Conservation (phyloP, 306 rosid genomes). For the Nissolia schottii region DNA sequence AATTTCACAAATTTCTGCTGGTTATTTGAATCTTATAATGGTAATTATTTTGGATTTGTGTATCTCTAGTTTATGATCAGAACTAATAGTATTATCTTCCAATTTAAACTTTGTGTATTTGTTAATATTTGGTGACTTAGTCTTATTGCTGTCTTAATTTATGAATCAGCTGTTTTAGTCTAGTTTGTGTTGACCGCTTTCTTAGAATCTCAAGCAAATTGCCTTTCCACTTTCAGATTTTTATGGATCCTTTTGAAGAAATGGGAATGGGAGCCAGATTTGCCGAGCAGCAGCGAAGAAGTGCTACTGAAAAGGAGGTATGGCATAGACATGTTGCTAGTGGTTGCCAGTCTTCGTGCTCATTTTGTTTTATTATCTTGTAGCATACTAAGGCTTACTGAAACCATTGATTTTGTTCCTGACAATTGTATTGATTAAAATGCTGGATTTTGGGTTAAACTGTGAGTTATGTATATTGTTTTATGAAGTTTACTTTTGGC, state of each 20-base stretch:
- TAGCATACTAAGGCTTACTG: neutral
- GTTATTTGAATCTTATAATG: slow-evolving; percentile 8
- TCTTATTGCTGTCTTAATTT: slow-evolving; percentile 16
- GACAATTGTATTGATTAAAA: neutral
- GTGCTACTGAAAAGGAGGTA: slow-evolving; percentile 88
- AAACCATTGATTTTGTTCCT: neutral
- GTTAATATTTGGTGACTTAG: neutral
- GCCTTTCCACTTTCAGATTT: slow-evolving; percentile 43
- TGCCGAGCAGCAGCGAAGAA: slow-evolving; percentile 74
- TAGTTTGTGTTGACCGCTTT: slow-evolving; percentile 20
- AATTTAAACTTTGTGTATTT: neutral
- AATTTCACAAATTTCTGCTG: slow-evolving; percentile 7
- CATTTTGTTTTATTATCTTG: slow-evolving; percentile 14
- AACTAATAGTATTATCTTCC: slow-evolving; percentile 2
- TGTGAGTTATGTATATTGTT: neutral
- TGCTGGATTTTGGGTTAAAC: slow-evolving; percentile 9
- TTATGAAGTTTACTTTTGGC: neutral
- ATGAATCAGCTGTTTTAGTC: neutral
- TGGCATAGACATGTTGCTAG: slow-evolving; percentile 36
- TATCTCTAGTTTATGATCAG: neutral
- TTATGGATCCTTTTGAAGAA: slow-evolving; percentile 91
- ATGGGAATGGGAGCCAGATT: slow-evolving; percentile 66
- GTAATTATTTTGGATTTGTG: slow-evolving; percentile 9
- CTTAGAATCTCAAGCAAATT: slow-evolving; percentile 4
- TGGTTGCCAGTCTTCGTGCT: slow-evolving; percentile 18